Evolutionary conservation across 352 stramenopile species (phyloP).

Genomic region (Aphanomyces euteiches): DNA sequence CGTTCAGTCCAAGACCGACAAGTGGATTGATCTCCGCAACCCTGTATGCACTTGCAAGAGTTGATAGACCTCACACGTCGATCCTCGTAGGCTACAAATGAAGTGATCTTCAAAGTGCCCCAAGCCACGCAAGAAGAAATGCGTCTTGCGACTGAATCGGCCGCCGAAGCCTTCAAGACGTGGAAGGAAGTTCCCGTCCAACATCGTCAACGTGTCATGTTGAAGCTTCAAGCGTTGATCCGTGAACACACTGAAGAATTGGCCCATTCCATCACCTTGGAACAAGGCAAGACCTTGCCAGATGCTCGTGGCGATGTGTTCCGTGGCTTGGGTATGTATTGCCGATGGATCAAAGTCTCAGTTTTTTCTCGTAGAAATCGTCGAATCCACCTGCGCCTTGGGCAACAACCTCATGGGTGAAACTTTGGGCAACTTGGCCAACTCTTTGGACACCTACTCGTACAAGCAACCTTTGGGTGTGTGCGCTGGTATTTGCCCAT

Average conservation of each 20-base stretch:
- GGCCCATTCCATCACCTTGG: constrained; percentile 91
- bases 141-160: constrained; percentile 67
- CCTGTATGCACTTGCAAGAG: constrained; percentile 40
- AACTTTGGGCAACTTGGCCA: constrained; percentile 89
- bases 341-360: neutral
- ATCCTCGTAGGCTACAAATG: constrained; percentile 68
- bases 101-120: constrained; percentile 82
- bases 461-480: constrained; percentile 95
- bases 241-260: constrained; percentile 93
- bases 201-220: constrained; percentile 92
- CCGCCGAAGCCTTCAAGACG: constrained; percentile 82
- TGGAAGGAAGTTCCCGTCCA: constrained; percentile 94
- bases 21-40: constrained; percentile 91
- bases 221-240: constrained; percentile 95
- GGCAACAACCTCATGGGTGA: constrained; percentile 92
- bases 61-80: neutral
- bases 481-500: constrained; percentile 90
- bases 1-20: constrained; percentile 84
- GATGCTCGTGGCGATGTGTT: constrained; percentile 97
- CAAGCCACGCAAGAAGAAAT: constrained; percentile 87
- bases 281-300: constrained; percentile 90
- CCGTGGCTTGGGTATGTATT: constrained; percentile 75
- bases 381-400: constrained; percentile 73
- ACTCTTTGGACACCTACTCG: constrained; percentile 93
- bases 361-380: constrained; percentile 40